A percentile compares a stretch with the other conserved stretches of the same genome.
These are phyloP conservation scores for Saturnispora ahearnii DNA, from an alignment of 805 yeast species.

Conservation along the genomic window DNA sequence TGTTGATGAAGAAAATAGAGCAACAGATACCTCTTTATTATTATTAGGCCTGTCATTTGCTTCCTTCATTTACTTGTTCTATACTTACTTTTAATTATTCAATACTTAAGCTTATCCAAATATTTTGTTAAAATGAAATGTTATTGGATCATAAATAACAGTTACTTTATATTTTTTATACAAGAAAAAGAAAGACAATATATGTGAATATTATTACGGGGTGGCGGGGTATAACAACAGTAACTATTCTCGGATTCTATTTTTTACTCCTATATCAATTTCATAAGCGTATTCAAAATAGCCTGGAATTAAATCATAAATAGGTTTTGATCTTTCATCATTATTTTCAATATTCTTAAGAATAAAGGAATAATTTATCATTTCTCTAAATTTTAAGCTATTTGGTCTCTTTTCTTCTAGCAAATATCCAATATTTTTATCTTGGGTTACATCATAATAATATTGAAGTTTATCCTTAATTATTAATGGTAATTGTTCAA, in stretches of 20 bases:
- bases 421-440: conserved; percentile 10
- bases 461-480: conserved; percentile 6
- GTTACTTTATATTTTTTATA: neutral
- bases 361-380: conserved; percentile 13
- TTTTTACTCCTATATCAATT: conserved; percentile 10
- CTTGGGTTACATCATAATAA: conserved; percentile 11
- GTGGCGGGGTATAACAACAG: neutral
- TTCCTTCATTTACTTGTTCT: conserved; percentile 12
- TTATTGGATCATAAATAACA: neutral
- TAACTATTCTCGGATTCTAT: neutral
- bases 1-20: conserved; percentile 15
- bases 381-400: conserved; percentile 3
- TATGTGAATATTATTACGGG: neutral
- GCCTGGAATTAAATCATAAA: conserved; percentile 9
- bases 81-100: conserved; percentile 4
- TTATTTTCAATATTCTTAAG: conserved; percentile 9
- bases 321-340: conserved; percentile 12
- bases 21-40: conserved; percentile 13
- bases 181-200: neutral
- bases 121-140: neutral
- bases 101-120: neutral
- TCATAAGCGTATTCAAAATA: conserved; percentile 12
- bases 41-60: conserved; percentile 17
- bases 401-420: conserved; percentile 1
- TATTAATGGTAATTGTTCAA: conserved; percentile 5